phyloP scores from a whole-genome alignment of 345 rosid genomes.

The Crucihimalaya himalaica region DNA sequence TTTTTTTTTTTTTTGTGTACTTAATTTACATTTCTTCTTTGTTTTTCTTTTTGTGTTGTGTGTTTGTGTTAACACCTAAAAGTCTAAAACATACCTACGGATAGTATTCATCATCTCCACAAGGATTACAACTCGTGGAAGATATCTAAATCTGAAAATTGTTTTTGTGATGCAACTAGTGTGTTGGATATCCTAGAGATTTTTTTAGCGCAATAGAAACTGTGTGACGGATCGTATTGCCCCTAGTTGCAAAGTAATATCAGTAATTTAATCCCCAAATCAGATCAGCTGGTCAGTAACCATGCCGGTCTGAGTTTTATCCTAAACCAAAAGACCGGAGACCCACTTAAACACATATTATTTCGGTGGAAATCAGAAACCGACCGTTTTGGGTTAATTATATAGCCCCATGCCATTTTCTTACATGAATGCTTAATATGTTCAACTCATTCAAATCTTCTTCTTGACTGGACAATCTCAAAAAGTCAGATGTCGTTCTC shows the following conservation, averaged over 20 bases:
- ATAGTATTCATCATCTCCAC: too few species aligned
- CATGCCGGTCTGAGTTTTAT: not conserved
- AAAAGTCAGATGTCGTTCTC: not conserved
- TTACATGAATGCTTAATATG: not conserved
- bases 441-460: not conserved
- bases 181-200: not conserved
- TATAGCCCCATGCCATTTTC: not conserved
- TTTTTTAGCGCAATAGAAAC: not conserved
- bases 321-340: not conserved
- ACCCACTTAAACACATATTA: too few species aligned
- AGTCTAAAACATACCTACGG: not conserved
- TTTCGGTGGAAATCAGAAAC: too few species aligned
- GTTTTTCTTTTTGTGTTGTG: not conserved
- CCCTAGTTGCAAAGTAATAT: not conserved
- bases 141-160: too few species aligned
- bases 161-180: not conserved
- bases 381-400: too few species aligned
- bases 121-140: too few species aligned
- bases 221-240: not conserved
- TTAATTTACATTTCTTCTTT: not conserved
- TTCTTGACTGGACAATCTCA: not conserved
- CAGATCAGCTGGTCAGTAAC: too few species aligned
- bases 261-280: not conserved
- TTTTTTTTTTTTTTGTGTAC: not conserved
- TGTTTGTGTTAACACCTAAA: not conserved